Conservation (phyloP, 805 yeast species). For the Candida parachauliodes region DNA sequence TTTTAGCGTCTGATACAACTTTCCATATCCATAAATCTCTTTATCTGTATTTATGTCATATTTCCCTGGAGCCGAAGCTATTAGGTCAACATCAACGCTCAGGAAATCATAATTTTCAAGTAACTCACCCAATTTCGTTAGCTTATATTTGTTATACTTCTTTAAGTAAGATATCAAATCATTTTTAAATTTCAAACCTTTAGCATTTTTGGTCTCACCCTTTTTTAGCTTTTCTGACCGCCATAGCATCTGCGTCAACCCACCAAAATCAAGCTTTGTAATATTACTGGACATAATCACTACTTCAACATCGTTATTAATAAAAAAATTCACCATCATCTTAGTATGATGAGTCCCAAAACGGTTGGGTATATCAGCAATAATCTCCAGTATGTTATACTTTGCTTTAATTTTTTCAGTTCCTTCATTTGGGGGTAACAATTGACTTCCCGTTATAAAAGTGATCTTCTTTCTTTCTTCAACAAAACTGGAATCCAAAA, state of each 20-base stretch:
- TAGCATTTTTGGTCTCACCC: conserved; percentile 10
- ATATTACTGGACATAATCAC: conserved; percentile 60
- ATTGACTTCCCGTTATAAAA: conserved; percentile 27
- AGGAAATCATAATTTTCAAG: conserved; percentile 42
- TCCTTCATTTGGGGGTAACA: conserved; percentile 12
- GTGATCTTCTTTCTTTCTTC: conserved; percentile 18
- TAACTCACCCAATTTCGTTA: conserved; percentile 23
- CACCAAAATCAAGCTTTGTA: conserved; percentile 49
- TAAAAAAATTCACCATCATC: conserved; percentile 56
- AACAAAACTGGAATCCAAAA: conserved; percentile 23
- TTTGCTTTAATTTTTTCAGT: conserved; percentile 12
- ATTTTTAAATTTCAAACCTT: conserved; percentile 35
- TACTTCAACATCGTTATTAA: conserved; percentile 44
- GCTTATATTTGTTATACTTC: conserved; percentile 32
- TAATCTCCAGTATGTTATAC: conserved; percentile 26
- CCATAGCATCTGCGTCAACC: conserved; percentile 69
- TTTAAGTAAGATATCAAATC: conserved; percentile 44
- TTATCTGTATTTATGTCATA: conserved; percentile 15
- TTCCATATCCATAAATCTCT: conserved; percentile 48
- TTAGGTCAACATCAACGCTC: conserved; percentile 46
- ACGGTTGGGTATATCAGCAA: conserved; percentile 29
- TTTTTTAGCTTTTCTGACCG: conserved; percentile 42
- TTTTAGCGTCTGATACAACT: conserved; percentile 38
- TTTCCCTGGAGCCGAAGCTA: conserved; percentile 54
- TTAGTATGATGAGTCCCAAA: conserved; percentile 63